Evolutionary conservation across 768 basidiomycete species (phyloP), one percentile per base, ranked within the genome.

Genomic region (Lactifluus piperatus): DNA sequence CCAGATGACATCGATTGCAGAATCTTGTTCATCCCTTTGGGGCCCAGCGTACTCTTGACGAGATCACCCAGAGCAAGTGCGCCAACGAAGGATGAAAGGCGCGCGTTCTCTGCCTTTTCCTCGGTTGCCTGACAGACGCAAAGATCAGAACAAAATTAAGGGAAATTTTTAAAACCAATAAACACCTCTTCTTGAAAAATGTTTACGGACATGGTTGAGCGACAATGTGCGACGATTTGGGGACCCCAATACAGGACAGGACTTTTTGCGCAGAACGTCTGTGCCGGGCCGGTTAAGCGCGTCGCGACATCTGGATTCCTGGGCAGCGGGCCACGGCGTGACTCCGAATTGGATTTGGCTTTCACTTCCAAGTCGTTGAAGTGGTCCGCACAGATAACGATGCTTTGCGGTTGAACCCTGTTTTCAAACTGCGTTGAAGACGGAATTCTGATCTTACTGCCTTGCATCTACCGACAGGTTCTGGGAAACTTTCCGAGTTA

Each of bases 21-120:
- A 63, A 99, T 98, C 78, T 98, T 98, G 84, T 97, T 98, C 95
- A 98, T 99, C 56, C 97, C 97, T 73, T 99, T 98, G 24, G 97
- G 97, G 9, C 97, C 97, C 2, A 99, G 81, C 8, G 97, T 99
- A 1, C 94, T 95, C 75, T 98, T 98, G 68, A 99, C 95, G 64
- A 99, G 84, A 76, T 99, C 97, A 44, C 97, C 97, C 34, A 99
- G 80, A 0, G 97, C 97, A 66, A 97, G 84, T 6, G 97, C 95
- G 34, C 97, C 97, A 55, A 99, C 91, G 72, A 99, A 99, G 3
- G 93, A 95, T 4, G 94, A 94, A 65, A 99, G 85, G 73, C 95
- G 91, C 71, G 95, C 95, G 79, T 94, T 92, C 76, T 97, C 94
- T 20, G 93, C 94, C 71, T 93, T 90, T 75, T 98, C 95, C 75